Evolutionary conservation across 345 rosid species (phyloP).

Genomic region (Eucalyptus grandis): DNA sequence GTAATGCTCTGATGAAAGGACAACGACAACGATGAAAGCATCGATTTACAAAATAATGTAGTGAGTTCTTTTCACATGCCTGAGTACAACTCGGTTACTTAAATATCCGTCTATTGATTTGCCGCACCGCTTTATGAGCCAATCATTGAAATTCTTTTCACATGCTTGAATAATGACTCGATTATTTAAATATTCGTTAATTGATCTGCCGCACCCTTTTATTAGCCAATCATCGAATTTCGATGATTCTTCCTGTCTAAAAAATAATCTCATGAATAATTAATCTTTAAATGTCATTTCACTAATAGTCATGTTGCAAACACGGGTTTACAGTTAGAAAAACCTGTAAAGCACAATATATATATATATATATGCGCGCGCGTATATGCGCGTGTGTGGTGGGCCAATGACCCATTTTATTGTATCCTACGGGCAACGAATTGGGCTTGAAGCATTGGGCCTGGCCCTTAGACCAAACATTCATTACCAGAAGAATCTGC

Average conservation of each 20-base stretch:
- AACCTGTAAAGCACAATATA: background rate
- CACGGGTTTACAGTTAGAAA: background rate
- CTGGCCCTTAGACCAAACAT: background rate
- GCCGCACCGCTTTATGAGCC: background rate
- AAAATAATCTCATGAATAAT: background rate
- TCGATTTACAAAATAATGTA: background rate
- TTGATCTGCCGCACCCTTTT: background rate
- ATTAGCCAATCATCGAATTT: background rate
- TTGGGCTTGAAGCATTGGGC: background rate
- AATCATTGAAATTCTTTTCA: background rate
- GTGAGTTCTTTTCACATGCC: background rate
- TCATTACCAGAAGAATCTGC: background rate
- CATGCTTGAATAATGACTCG: background rate
- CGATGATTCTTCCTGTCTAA: background rate
- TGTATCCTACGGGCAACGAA: background rate
- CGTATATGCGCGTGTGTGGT: background rate
- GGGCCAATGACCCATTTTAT: background rate
- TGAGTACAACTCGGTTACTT: background rate
- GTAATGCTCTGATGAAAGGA: background rate
- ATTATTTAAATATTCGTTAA: background rate
- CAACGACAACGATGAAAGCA: background rate
- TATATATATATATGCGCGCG: accelerated
- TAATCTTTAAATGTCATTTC: background rate
- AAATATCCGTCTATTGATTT: background rate
- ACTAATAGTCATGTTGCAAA: background rate